phyloP scores from a whole-genome alignment of 768 basidiomycete species.

The Mycena epipterygia region DNA sequence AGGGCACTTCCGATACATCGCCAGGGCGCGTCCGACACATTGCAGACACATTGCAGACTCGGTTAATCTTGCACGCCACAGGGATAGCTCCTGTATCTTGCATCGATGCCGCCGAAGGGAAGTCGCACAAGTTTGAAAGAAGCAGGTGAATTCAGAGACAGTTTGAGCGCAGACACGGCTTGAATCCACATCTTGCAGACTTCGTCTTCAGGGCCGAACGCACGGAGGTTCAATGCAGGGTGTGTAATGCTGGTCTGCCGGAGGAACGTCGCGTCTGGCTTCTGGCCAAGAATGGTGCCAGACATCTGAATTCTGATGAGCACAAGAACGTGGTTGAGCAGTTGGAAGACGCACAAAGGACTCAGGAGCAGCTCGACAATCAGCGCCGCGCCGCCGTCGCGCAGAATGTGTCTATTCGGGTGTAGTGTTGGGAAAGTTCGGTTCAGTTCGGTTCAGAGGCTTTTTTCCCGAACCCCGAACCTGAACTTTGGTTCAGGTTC shows the following conservation, averaged over 20 bases:
- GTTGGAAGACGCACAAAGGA: neutral
- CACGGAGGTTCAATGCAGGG: neutral
- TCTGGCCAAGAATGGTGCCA: neutral
- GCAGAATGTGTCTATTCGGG: neutral
- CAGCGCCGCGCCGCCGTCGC: neutral
- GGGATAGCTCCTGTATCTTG: too few species aligned
- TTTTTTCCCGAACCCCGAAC: too few species aligned
- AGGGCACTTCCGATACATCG: too few species aligned
- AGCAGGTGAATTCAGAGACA: neutral
- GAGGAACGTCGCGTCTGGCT: too few species aligned
- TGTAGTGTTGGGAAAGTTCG: too few species aligned
- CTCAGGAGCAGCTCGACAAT: neutral
- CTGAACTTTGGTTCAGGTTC: too few species aligned
- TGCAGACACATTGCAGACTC: too few species aligned
- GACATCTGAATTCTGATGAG: neutral
- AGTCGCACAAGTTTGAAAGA: slow-evolving; percentile 11
- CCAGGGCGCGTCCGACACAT: too few species aligned
- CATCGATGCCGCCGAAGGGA: slow-evolving; percentile 12
- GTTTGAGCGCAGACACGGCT: neutral
- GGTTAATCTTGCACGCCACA: too few species aligned
- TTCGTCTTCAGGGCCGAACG: neutral
- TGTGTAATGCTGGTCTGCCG: neutral
- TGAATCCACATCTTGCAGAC: neutral
- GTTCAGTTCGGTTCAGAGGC: too few species aligned
- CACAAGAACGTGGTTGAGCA: neutral